phyloP scores from a whole-genome alignment of 306 rosid genomes.

The Castanospermum australe region DNA sequence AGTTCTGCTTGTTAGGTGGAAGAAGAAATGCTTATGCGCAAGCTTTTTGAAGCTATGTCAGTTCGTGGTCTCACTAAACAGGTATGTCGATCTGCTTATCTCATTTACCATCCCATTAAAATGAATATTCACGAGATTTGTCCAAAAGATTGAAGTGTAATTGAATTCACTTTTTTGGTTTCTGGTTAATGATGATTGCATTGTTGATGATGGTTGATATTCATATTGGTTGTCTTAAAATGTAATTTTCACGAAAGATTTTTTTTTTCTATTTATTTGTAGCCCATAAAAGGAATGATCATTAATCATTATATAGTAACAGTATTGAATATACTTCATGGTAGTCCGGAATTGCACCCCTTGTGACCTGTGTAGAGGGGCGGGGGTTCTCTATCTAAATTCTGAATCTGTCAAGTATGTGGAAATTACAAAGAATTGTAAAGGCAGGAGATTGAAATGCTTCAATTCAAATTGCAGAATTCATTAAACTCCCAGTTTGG shows the following conservation, averaged over 20 bases:
- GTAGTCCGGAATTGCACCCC: too few relatives aligned
- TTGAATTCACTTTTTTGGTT: neutral
- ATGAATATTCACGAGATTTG: neutral
- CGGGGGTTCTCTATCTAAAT: neutral
- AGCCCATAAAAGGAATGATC: neutral
- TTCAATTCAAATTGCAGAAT: neutral
- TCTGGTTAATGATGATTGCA: neutral
- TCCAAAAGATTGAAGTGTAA: neutral
- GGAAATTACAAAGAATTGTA: neutral
- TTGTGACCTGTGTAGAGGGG: too few relatives aligned
- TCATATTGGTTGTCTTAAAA: neutral
- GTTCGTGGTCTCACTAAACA: slow-evolving; percentile 14
- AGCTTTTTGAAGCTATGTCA: slow-evolving; percentile 35
- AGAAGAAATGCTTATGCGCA: slow-evolving; percentile 45
- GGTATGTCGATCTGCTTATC: neutral
- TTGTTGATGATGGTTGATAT: neutral
- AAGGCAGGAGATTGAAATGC: neutral
- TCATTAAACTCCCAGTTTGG: neutral
- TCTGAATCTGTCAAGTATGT: neutral
- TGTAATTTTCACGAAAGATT: neutral
- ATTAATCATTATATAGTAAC: neutral
- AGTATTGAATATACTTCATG: neutral
- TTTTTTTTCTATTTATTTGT: neutral
- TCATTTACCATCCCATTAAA: neutral
- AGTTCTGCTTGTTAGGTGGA: slow-evolving; percentile 28